phyloP scores from a whole-genome alignment of 2,329 filamentous ascomycete species.

The Cercospora sp. region DNA sequence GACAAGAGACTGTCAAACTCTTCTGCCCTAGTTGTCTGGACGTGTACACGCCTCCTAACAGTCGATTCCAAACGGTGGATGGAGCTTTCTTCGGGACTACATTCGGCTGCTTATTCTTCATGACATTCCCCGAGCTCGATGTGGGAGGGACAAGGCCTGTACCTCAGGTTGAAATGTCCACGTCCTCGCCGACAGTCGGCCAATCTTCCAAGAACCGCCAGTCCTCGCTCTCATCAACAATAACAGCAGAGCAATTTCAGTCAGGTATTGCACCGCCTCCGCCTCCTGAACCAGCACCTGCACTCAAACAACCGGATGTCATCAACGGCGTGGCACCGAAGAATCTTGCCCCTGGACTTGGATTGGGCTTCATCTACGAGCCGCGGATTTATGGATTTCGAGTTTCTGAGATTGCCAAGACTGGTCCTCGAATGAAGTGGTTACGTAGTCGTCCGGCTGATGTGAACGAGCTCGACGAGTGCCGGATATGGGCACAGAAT shows the following conservation, averaged over 20 bases:
- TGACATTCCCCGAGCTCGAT: constrained; percentile 96
- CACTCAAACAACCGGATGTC: constrained; percentile 51
- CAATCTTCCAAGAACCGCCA: constrained; percentile 29
- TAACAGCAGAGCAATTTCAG: constrained; percentile 39
- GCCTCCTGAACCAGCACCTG: constrained; percentile 15
- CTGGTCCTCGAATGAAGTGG: constrained; percentile 96
- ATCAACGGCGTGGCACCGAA: constrained; percentile 85
- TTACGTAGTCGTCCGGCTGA: constrained; percentile 79
- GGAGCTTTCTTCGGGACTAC: constrained; percentile 98
- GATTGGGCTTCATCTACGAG: constrained; percentile 81
- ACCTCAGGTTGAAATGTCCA: constrained; percentile 15
- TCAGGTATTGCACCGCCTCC: constrained; percentile 23
- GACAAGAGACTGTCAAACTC: constrained; percentile 95
- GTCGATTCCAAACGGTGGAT: constrained; percentile 93
- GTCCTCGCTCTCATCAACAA: constrained; percentile 35
- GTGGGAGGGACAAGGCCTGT: constrained; percentile 52
- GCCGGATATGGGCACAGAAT: constrained; percentile 42
- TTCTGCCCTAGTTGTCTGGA: constrained; percentile 97
- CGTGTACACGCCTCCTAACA: constrained; percentile 96
- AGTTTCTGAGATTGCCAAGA: constrained; percentile 85
- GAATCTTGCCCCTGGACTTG: constrained; percentile 87
- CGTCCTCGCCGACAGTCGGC: constrained; percentile 21
- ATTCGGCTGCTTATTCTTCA: constrained; percentile 94
- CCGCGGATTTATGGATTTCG: constrained; percentile 95
- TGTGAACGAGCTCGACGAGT: constrained; percentile 80